A percentile compares a stretch with the other conserved stretches of the same genome.
Conservation (phyloP, 495 filamentous ascomycete genomes). For the Penicillium cinerascens region DNA sequence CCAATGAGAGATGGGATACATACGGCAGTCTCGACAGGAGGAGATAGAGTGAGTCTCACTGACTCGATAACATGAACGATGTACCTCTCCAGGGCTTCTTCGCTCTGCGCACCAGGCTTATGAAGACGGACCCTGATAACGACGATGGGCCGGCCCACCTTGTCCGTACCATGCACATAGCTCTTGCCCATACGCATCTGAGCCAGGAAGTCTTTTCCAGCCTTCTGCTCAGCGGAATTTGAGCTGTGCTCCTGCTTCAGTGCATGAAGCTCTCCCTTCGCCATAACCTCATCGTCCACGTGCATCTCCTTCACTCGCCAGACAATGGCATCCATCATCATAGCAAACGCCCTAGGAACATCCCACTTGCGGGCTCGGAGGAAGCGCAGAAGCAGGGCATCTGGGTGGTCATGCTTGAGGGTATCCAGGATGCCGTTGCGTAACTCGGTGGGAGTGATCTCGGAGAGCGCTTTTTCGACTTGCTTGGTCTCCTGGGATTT, state of each 20-base stretch:
- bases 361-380: slow-evolving; percentile 94
- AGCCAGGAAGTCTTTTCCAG: slow-evolving; percentile 71
- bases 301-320: slow-evolving; percentile 79
- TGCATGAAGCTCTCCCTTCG: slow-evolving; percentile 66
- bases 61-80: slow-evolving; percentile 94
- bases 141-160: slow-evolving; percentile 77
- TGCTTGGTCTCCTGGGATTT: slow-evolving; percentile 25
- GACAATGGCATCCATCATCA: slow-evolving; percentile 86
- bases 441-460: slow-evolving; percentile 64
- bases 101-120: slow-evolving; percentile 78
- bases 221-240: slow-evolving; percentile 54
- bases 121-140: slow-evolving; percentile 77
- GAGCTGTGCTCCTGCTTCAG: slow-evolving; percentile 53
- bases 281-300: slow-evolving; percentile 79
- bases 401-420: slow-evolving; percentile 89
- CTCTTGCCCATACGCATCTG: slow-evolving; percentile 90
- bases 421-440: slow-evolving; percentile 76
- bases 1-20: slow-evolving; percentile 30
- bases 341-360: slow-evolving; percentile 79
- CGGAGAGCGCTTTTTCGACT: slow-evolving; percentile 25
- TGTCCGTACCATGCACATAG: slow-evolving; percentile 82
- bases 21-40: slow-evolving; percentile 83
- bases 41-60: slow-evolving; percentile 67
- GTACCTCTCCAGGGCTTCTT: slow-evolving; percentile 74
- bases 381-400: slow-evolving; percentile 85